A percentile compares a stretch with the other conserved stretches of the same genome.
phyloP scores from a whole-genome alignment of 2,329 filamentous ascomycete species.

The Penicillium sp. region DNA sequence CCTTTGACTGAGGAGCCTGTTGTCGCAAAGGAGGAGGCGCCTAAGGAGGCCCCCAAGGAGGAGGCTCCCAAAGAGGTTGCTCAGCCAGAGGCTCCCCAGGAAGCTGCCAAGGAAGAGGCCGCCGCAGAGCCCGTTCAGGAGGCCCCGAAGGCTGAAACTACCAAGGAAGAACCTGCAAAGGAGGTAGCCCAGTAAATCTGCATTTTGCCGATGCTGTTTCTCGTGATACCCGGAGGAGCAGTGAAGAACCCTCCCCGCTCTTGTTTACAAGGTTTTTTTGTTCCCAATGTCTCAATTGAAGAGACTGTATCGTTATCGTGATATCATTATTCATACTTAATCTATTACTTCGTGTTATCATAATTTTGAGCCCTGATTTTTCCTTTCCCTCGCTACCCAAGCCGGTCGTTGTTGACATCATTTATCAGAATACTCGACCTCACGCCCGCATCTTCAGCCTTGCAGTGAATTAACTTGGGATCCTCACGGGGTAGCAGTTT shows the following conservation, averaged over 20 bases:
- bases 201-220: conserved; percentile 9
- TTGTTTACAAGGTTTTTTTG: conserved; percentile 13
- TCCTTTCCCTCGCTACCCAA: not conserved
- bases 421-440: not conserved
- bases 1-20: conserved; percentile 20
- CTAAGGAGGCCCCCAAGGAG: conserved; percentile 6
- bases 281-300: not conserved
- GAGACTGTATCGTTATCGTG: not conserved
- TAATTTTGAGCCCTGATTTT: not conserved
- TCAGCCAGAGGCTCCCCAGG: conserved; percentile 6
- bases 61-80: conserved; percentile 12
- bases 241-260: conserved; percentile 16
- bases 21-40: conserved; percentile 17
- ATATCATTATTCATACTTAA: not conserved
- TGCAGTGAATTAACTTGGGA: not conserved
- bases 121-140: conserved; percentile 10
- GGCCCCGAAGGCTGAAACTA: conserved; percentile 11
- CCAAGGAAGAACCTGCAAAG: conserved; percentile 15
- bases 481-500: not conserved
- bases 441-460: not conserved
- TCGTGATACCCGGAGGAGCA: conserved; percentile 29
- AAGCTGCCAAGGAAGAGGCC: conserved; percentile 20
- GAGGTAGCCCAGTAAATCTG: conserved; percentile 17
- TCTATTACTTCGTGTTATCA: not conserved
- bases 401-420: not conserved